These are phyloP conservation scores for Cadophora gregata DNA, from an alignment of 2,329 filamentous ascomycete species.

Conservation along the genomic window DNA sequence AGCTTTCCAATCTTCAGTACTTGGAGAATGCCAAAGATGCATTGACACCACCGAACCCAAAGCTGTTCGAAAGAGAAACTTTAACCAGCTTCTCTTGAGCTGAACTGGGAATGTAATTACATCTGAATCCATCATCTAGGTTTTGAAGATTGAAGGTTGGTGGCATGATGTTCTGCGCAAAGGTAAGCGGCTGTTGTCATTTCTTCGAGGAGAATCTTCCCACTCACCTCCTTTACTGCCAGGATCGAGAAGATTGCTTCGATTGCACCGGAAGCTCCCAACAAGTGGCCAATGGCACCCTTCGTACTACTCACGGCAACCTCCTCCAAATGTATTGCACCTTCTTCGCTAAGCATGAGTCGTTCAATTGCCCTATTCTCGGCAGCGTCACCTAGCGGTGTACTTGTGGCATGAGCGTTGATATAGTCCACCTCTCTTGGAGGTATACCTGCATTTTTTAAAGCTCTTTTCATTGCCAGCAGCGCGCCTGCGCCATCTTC, in stretches of 20 bases:
- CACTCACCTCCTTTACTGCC: constrained; percentile 75
- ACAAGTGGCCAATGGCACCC: constrained; percentile 86
- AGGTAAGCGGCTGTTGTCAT: background rate
- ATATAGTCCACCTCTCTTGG: constrained; percentile 84
- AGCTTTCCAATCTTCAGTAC: constrained; percentile 26
- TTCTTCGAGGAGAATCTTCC: constrained; percentile 42
- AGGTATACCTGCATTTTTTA: constrained; percentile 72
- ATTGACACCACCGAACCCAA: constrained; percentile 97
- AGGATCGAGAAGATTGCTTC: constrained; percentile 88
- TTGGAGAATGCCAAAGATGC: constrained; percentile 78
- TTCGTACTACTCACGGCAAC: constrained; percentile 94
- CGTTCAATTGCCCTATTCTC: constrained; percentile 84
- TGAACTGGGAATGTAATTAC: constrained; percentile 81
- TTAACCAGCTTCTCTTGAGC: constrained; percentile 74
- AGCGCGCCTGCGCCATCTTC: constrained; percentile 83
- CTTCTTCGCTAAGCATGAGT: constrained; percentile 76
- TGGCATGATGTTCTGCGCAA: constrained; percentile 74
- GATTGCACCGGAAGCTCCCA: constrained; percentile 89
- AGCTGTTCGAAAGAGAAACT: constrained; percentile 90
- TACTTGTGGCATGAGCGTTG: constrained; percentile 95
- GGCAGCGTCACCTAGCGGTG: constrained; percentile 81
- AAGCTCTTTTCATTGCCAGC: constrained; percentile 82
- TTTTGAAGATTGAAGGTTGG: constrained; percentile 84
- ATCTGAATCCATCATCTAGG: constrained; percentile 70
- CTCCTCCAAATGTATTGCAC: constrained; percentile 62